Evolutionary conservation across 2,329 filamentous ascomycete species (phyloP).

Genomic region (Alternaria incomplexa): DNA sequence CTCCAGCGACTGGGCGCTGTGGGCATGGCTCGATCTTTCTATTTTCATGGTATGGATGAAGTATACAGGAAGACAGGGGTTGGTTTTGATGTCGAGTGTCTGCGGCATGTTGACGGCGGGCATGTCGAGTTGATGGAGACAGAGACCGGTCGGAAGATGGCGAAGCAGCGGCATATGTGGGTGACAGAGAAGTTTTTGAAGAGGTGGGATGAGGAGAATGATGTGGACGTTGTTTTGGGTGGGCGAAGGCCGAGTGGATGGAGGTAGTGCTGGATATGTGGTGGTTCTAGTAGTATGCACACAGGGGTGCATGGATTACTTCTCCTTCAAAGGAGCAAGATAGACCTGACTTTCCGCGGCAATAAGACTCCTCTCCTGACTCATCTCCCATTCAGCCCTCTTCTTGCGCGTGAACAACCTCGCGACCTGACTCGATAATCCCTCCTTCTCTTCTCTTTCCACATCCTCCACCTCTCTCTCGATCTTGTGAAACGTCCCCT

Average conservation of each 20-base stretch:
- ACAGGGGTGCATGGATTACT: neutral
- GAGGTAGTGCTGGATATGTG: neutral
- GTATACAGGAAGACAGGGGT: neutral
- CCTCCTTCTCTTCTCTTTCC: neutral
- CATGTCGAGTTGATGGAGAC: neutral
- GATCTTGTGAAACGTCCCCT: neutral
- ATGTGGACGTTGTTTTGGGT: neutral
- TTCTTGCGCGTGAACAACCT: neutral
- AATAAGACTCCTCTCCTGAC: neutral
- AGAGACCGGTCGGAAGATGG: neutral
- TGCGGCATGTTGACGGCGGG: neutral
- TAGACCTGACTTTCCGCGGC: neutral
- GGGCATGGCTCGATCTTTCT: neutral
- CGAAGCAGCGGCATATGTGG: neutral
- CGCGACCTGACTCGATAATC: neutral
- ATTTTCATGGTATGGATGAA: neutral
- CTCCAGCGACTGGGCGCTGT: neutral
- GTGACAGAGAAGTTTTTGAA: neutral
- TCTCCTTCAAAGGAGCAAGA: neutral
- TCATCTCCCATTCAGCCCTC: neutral
- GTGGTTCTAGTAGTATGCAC: neutral
- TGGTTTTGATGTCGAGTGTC: neutral
- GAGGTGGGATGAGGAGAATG: neutral
- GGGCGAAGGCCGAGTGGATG: no score
- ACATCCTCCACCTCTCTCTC: neutral